Percentiles rank a stretch among this genome's conserved stretches.
These are phyloP conservation scores for Calonectria pseudoturangicola DNA, from an alignment of 2,329 filamentous ascomycete genomes.

Conservation along the genomic window DNA sequence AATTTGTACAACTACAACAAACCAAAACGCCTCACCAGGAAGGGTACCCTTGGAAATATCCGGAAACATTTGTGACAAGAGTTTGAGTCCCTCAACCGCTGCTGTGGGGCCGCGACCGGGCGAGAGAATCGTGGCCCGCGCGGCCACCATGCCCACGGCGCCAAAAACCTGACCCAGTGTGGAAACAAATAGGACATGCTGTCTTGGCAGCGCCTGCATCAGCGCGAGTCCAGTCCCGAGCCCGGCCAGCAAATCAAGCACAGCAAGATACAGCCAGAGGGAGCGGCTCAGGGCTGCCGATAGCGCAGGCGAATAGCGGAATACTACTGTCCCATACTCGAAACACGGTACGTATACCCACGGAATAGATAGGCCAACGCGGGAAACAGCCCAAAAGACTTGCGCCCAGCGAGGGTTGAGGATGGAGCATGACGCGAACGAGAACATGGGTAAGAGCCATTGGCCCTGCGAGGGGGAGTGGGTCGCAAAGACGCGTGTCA, in stretches of 20 bases:
- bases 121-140: background rate
- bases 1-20: background rate
- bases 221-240: background rate
- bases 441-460: conserved; percentile 11
- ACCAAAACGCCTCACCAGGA: conserved; percentile 7
- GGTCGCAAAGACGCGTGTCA: conserved; percentile 2
- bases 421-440: background rate
- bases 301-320: background rate
- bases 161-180: background rate
- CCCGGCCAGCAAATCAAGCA: conserved; percentile 5
- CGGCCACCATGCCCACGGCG: conserved; percentile 4
- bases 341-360: background rate
- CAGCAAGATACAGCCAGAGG: background rate
- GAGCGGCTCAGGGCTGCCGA: conserved; percentile 1
- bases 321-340: background rate
- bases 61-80: background rate
- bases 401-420: conserved; percentile 14
- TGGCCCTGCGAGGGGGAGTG: conserved; percentile 1
- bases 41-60: background rate
- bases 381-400: conserved; percentile 7
- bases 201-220: conserved; percentile 1
- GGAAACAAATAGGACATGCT: conserved; percentile 9
- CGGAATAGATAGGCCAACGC: background rate
- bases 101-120: background rate
- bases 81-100: background rate